Evolutionary conservation across 2,329 filamentous ascomycete species (phyloP), one percentile per base, ranked within the genome.

Genomic region (Aspergillus quadricinctus): DNA sequence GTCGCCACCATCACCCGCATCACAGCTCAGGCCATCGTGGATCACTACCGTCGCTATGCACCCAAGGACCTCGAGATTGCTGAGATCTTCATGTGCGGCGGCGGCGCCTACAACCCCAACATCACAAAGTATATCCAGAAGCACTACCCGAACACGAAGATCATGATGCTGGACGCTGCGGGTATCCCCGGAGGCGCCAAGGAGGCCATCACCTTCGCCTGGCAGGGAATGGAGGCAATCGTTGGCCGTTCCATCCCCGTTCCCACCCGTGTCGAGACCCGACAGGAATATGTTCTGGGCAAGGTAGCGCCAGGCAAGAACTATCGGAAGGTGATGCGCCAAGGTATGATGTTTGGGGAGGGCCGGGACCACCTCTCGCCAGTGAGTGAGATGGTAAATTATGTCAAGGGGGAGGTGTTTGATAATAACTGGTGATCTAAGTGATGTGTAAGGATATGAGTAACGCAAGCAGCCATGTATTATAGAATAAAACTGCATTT

Each of bases 171-270:
- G 6, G 81, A 85, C 60, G 81, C 81, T 49, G 81, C 81, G 2
- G 83, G 83, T 4, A 77, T 86, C 50, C 80, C 81, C 0, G 80
- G 72, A 1, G 80, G 78, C 35, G 83, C 83, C 2, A 86, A 86
- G 67, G 83, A 86, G 65, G 81, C 82, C 4, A 75, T 83, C 52
- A 82, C 79, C 1, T 85, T 86, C 64, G 83, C 84, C 3, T 83
- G 81, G 78, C 81, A 84, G 68, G 83, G 78, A 2, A 81, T 86
- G 77, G 82, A 86, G 65, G 80, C 82, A 1, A 66, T 85, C 17
- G 77, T 83, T 0, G 82, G 81, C 7, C 75, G 83, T 17, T 78
- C 76, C 28, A 81, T 84, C 49, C 80, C 78, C 1, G 80, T 85
- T 8, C 82, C 82, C 1, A 72, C 71, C n/a, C 71, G 78, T 7